A percentile compares a stretch with the other conserved stretches of the same genome.
These are phyloP conservation scores for Hypomontagnella monticulosa DNA, from an alignment of 495 filamentous ascomycete genomes.

Conservation along the genomic window DNA sequence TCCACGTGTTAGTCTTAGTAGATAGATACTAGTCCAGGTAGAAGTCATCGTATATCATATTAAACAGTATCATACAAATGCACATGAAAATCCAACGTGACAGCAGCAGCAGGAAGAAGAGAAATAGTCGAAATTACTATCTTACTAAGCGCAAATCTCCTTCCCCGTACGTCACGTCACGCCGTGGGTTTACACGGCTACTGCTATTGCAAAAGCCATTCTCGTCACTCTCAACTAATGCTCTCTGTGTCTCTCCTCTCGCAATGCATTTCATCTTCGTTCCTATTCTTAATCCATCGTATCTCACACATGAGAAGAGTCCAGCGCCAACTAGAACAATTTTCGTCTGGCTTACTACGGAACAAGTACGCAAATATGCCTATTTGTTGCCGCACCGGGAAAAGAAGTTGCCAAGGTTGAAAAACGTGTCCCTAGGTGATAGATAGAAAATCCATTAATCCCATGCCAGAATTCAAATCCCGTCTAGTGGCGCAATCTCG, in stretches of 20 bases:
- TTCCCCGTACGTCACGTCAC: not conserved
- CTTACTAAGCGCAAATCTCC: slow-evolving; percentile 28
- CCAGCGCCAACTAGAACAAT: slow-evolving; percentile 17
- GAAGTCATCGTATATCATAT: no score
- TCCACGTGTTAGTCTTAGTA: no score
- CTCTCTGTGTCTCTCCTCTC: not conserved
- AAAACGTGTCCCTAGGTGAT: slow-evolving; percentile 22
- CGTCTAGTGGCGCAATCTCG: slow-evolving; percentile 21
- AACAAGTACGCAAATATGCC: no score
- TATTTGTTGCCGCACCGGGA: not conserved
- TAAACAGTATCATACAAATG: not conserved
- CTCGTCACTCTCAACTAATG: slow-evolving; percentile 26
- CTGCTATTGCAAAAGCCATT: slow-evolving; percentile 40
- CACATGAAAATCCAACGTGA: not conserved
- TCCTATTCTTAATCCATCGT: not conserved
- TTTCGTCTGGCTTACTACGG: not conserved
- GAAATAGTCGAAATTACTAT: slow-evolving; percentile 40
- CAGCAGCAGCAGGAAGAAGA: not conserved
- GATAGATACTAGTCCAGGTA: no score
- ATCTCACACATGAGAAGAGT: not conserved
- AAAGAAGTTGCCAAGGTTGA: slow-evolving; percentile 27
- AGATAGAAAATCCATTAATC: slow-evolving; percentile 26
- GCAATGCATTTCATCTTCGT: not conserved
- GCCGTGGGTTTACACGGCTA: not conserved
- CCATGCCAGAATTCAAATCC: slow-evolving; percentile 30